Base-by-base conservation (phyloP, 2,329 filamentous ascomycete genomes). In the Lecanoromycetidae sp. region DNA sequence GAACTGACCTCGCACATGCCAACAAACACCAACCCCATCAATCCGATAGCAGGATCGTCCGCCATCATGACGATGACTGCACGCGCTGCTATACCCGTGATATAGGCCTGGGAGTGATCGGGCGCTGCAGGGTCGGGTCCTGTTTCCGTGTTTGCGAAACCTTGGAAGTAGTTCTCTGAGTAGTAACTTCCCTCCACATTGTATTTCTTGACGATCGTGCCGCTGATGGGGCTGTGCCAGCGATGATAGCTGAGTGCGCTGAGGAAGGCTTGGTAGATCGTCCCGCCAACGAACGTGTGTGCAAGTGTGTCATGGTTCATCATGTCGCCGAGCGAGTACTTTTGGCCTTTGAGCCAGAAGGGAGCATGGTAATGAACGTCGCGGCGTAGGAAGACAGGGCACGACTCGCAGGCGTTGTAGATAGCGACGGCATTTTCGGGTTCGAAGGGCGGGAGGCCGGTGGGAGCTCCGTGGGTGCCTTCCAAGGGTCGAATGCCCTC, bases 1-100 rank as follows among this genome's bases (percentile, higher is more conserved):
- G 80, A 79, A 49, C 75, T 80, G 10, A 87, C 82, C 63, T 88
- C 83, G 34, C 78, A 79, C 83, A 87, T 87, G 1, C 83, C 84
- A 3, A 87, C 73, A 1, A 75, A 77, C 10, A 87, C 66, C 53
- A 87, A 82, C 0, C 73, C 79, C 69, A 87, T 74, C 26, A 87
- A 63, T 0, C 83, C 83, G 30, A 87, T 77, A 1, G 68, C 68
- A 1, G 71, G 68, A 52, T 84, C 80, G 53, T 84, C 80, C 0
- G 82, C 80, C 59, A 86, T 71, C 49, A 87, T 76, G 57, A 83
- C 76, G 52, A 87, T 77, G 36, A 87, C 61, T 0, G 77, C 81
- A 4, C 84, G 69, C 3, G 83, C 81, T 0, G 83, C 82, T n/a
- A 82, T 65, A 0, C 74, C 70, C 0, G 78, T 76, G 29, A 86